Base-by-base conservation (phyloP, 495 filamentous ascomycete genomes). In the Penicillium flavigenum region DNA sequence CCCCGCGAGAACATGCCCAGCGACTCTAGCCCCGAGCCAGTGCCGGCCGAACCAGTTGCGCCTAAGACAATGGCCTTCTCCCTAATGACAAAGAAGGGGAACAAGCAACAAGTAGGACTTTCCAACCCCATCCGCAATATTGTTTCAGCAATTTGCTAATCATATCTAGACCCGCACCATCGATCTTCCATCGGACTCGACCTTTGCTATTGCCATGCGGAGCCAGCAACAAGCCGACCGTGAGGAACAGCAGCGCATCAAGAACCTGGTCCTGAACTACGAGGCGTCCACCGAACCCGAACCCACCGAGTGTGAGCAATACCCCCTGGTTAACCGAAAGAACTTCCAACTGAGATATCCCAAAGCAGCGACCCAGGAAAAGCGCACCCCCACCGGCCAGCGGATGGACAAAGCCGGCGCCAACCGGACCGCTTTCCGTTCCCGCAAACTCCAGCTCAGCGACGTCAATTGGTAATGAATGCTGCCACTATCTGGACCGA, bases 191-290 rank as follows among this genome's bases (percentile, higher is more conserved):
- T 96, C 93, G 5, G 89, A 98, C 68, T 97, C 93, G 0, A 91
- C 82, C 60, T 96, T 98, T 72, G 94, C 94, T 9, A 80, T 98
- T 57, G 93, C 95, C 16, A 91, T 98, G 92, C 93, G 90, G 66
- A 91, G 82, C 59, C 91, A 96, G 74, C 92, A 96, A 65, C 87
- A 93, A 71, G 94, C 92, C 0, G 93, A 97, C 69, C 87, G 89
- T 51, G 94, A 94, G 66, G 94, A 98, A 67, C 94, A 98, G 68
- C 89, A 96, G 68, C 90, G 96, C 47, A 98, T 98, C 81, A 98
- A 98, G 77, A 94, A 88, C 67, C 79, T 98, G 22, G 95, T 98
- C 44, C 80, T 98, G 67, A 98, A 96, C 72, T 96, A 96, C 67
- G 94, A 98, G 71, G 85, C 94, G 53, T 82, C 88, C 34, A 88